phyloP scores from a whole-genome alignment of 768 basidiomycete species.

The Lactarius akahatsu region DNA sequence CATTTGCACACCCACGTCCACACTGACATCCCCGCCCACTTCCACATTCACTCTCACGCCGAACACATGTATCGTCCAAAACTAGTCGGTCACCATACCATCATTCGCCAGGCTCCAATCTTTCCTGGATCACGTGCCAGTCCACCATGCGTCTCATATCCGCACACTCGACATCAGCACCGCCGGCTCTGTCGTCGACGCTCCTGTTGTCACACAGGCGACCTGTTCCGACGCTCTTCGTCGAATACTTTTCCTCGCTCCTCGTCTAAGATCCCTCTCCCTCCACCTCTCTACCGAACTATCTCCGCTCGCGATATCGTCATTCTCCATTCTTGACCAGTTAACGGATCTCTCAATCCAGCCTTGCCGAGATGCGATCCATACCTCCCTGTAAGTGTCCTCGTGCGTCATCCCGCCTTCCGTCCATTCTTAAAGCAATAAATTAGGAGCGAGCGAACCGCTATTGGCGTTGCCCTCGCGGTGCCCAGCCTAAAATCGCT shows the following conservation, averaged over 20 bases:
- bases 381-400: constrained; percentile 18
- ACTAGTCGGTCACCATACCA: constrained; percentile 23
- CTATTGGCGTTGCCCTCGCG: constrained; percentile 24
- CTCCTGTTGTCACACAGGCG: background rate
- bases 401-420: constrained; percentile 14
- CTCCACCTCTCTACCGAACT: constrained; percentile 28
- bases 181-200: background rate
- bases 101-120: constrained; percentile 22
- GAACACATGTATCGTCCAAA: background rate
- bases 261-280: constrained; percentile 23
- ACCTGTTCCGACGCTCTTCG: constrained; percentile 21
- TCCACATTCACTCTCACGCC: background rate
- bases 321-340: constrained; percentile 18
- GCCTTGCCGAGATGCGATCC: constrained; percentile 23
- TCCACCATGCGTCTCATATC: constrained; percentile 21
- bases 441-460: constrained; percentile 26
- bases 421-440: constrained; percentile 2
- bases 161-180: constrained; percentile 27
- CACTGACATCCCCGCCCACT: background rate
- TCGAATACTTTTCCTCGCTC: constrained; percentile 14
- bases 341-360: constrained; percentile 25
- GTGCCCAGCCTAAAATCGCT: constrained; percentile 26
- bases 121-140: constrained; percentile 27
- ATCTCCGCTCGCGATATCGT: constrained; percentile 13
- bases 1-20: background rate